phyloP scores from a whole-genome alignment of 495 filamentous ascomycete species.

The Penicillium atrosanguineum region DNA sequence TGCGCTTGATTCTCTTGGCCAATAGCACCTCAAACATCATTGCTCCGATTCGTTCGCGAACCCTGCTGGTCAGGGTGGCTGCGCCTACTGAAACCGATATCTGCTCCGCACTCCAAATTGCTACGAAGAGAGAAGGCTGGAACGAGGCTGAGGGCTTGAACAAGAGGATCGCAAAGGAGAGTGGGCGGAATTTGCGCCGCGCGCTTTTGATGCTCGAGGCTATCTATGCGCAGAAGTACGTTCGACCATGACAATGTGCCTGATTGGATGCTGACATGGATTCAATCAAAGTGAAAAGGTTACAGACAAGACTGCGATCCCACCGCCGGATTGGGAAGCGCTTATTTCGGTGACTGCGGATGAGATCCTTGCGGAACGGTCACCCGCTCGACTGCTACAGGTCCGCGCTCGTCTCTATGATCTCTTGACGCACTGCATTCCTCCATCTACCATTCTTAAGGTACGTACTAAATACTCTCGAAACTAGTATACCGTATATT shows the following conservation, averaged over 20 bases:
- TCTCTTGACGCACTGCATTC: constrained; percentile 93
- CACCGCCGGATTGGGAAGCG: constrained; percentile 94
- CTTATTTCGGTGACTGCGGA: constrained; percentile 82
- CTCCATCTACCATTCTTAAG: constrained; percentile 87
- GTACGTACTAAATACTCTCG: constrained; percentile 30
- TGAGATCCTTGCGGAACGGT: constrained; percentile 89
- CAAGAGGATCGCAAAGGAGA: constrained; percentile 82
- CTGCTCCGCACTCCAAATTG: constrained; percentile 67
- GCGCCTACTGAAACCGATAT: constrained; percentile 87
- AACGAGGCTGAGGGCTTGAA: constrained; percentile 67
- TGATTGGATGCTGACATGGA: constrained; percentile 12
- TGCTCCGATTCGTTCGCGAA: constrained; percentile 87
- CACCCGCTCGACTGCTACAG: constrained; percentile 77
- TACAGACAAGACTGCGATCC: constrained; percentile 80
- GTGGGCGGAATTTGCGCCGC: constrained; percentile 83
- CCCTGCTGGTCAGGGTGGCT: constrained; percentile 85
- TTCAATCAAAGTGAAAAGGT: constrained; percentile 72
- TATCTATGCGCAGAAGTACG: constrained; percentile 93
- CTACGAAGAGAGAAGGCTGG: constrained; percentile 77
- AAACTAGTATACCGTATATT: neutral
- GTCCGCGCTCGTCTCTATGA: constrained; percentile 94
- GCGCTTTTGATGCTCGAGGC: constrained; percentile 95
- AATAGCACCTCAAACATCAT: constrained; percentile 98
- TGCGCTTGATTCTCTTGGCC: constrained; percentile 85
- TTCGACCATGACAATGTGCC: neutral